Conservation (phyloP, 2,329 filamentous ascomycete genomes). For the Cryphonectria carpinicola region DNA sequence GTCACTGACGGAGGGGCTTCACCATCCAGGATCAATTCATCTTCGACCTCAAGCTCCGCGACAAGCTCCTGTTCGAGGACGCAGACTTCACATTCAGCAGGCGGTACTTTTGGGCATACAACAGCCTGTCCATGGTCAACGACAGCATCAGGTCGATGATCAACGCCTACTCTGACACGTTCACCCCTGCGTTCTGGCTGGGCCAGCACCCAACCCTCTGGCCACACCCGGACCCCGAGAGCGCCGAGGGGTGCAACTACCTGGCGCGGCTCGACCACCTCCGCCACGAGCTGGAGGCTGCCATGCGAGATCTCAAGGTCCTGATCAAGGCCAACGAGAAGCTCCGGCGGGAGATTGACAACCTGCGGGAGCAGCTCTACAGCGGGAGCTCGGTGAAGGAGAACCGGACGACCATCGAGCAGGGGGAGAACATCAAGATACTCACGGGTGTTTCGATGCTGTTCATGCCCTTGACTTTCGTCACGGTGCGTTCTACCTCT, state of each 20-base stretch:
- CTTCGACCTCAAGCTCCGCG: conserved; percentile 58
- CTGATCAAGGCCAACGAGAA: conserved; percentile 57
- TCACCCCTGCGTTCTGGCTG: conserved; percentile 62
- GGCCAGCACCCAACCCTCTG: conserved; percentile 59
- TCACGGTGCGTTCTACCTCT: conserved; percentile 47
- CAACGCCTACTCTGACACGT: conserved; percentile 59
- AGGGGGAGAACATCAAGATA: conserved; percentile 65
- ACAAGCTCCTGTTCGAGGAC: conserved; percentile 65
- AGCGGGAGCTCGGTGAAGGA: conserved; percentile 66
- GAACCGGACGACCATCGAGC: conserved; percentile 63
- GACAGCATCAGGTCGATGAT: conserved; percentile 63
- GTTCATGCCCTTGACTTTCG: conserved; percentile 65
- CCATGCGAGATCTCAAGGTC: conserved; percentile 52
- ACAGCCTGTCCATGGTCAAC: conserved; percentile 63
- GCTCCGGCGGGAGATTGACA: conserved; percentile 58
- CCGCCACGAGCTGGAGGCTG: conserved; percentile 53
- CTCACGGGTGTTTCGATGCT: conserved; percentile 64
- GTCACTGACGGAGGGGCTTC: background rate
- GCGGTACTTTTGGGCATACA: conserved; percentile 66
- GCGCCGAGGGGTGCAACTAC: conserved; percentile 51
- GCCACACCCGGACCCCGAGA: conserved; percentile 54
- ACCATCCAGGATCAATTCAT: conserved; percentile 54
- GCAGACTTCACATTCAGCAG: conserved; percentile 63
- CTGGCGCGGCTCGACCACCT: conserved; percentile 51
- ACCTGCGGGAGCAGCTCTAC: conserved; percentile 64